Evolutionary conservation across 2,329 filamentous ascomycete species (phyloP).

Genomic region (Huntiella decipiens): DNA sequence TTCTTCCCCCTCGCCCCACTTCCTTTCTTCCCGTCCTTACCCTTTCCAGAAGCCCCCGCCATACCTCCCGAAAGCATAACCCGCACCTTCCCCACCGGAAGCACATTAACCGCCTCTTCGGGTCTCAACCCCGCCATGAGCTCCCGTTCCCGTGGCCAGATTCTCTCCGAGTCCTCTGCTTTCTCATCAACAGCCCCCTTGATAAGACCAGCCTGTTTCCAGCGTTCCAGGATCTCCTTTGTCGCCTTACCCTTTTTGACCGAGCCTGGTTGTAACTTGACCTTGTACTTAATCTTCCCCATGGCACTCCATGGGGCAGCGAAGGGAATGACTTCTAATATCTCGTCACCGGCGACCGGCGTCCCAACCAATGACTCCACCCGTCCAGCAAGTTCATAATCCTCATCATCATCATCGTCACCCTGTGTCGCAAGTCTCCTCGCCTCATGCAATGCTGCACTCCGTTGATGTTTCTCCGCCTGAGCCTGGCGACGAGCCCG

Average conservation of each 20-base stretch:
- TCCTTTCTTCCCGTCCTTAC: slow-evolving; percentile 16
- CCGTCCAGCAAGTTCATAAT: slow-evolving; percentile 25
- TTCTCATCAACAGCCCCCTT: slow-evolving; percentile 43
- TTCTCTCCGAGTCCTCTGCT: slow-evolving; percentile 46
- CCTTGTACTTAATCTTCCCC: slow-evolving; percentile 71
- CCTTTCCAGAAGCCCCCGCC: slow-evolving; percentile 20
- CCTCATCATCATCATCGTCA: slow-evolving; percentile 40
- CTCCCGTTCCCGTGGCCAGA: slow-evolving; percentile 77
- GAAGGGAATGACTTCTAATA: slow-evolving; percentile 45
- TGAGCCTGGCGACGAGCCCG: slow-evolving; percentile 62
- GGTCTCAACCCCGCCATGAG: slow-evolving; percentile 64
- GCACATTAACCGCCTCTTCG: slow-evolving; percentile 59
- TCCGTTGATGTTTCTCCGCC: slow-evolving; percentile 56
- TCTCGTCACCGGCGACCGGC: slow-evolving; percentile 65
- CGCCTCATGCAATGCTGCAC: slow-evolving; percentile 61
- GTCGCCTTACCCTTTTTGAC: slow-evolving; percentile 91
- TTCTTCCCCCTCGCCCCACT: slow-evolving; percentile 26
- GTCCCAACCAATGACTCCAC: slow-evolving; percentile 60
- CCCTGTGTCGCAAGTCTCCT: slow-evolving; percentile 30
- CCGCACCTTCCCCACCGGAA: slow-evolving; percentile 63
- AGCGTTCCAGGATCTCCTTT: slow-evolving; percentile 70
- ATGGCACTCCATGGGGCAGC: slow-evolving; percentile 48
- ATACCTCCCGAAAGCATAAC: slow-evolving; percentile 52
- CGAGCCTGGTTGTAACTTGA: slow-evolving; percentile 76
- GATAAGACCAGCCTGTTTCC: slow-evolving; percentile 45